These are phyloP conservation scores for Pleurotus platypus DNA, from an alignment of 768 basidiomycete genomes.

Conservation along the genomic window DNA sequence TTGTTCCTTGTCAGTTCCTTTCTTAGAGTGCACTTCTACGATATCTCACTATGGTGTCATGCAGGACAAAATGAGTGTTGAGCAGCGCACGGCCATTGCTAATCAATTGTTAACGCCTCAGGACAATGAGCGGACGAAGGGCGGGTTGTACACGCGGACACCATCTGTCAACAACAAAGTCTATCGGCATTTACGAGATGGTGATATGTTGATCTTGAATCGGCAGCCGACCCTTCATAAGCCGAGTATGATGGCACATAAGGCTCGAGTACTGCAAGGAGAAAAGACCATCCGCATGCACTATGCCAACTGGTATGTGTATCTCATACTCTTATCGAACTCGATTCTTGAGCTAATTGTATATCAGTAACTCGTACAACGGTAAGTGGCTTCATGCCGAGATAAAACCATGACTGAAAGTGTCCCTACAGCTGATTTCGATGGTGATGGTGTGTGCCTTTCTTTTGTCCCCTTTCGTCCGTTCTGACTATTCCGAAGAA, in stretches of 20 bases:
- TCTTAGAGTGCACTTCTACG: background rate
- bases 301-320: constrained; percentile 91
- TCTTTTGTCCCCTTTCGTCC: constrained; percentile 3
- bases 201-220: constrained; percentile 93
- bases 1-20: constrained; percentile 64
- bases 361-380: constrained; percentile 91
- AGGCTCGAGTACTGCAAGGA: constrained; percentile 84
- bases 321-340: background rate
- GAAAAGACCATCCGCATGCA: constrained; percentile 99
- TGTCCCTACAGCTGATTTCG: constrained; percentile 69
- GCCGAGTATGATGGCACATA: constrained; percentile 99
- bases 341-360: too few species aligned
- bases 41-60: constrained; percentile 4
- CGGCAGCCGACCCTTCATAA: constrained; percentile 98
- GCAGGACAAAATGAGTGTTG: constrained; percentile 80
- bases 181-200: constrained; percentile 90
- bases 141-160: constrained; percentile 73
- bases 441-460: constrained; percentile 71
- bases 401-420: background rate
- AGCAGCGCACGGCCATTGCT: constrained; percentile 92
- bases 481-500: constrained; percentile 45
- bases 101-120: constrained; percentile 93
- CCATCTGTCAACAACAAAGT: constrained; percentile 93
- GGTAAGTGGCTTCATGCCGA: constrained; percentile 41
- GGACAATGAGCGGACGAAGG: constrained; percentile 58